phyloP scores from a whole-genome alignment of 2,329 filamentous ascomycete genomes.

The Domatiomyces globalis region DNA sequence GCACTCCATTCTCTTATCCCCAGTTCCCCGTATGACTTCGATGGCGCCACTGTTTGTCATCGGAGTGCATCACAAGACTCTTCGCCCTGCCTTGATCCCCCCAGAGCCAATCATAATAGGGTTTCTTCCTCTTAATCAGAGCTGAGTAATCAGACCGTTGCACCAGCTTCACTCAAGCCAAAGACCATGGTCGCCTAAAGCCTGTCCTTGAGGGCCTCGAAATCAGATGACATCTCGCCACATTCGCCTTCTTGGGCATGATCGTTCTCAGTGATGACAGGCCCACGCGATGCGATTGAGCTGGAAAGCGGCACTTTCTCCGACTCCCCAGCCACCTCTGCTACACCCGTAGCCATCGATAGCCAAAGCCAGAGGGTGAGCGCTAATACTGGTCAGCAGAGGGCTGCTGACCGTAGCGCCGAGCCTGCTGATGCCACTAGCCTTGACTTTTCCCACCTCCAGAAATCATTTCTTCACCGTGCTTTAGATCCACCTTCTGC shows the following conservation, averaged over 20 bases:
- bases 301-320: slow-evolving; percentile 9
- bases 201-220: not conserved
- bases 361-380: not conserved
- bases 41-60: slow-evolving; percentile 15
- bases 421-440: slow-evolving; percentile 16
- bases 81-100: slow-evolving; percentile 7
- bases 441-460: not conserved
- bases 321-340: slow-evolving; percentile 14
- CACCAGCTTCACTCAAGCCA: slow-evolving; percentile 7
- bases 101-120: slow-evolving; percentile 7
- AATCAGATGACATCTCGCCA: slow-evolving; percentile 1
- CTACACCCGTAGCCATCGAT: slow-evolving; percentile 6
- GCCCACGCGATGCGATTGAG: slow-evolving; percentile 9
- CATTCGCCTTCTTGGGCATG: not conserved
- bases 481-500: not conserved
- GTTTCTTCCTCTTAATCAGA: slow-evolving; percentile 8
- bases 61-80: slow-evolving; percentile 16
- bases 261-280: slow-evolving; percentile 14
- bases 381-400: not conserved
- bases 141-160: slow-evolving; percentile 15
- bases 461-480: not conserved
- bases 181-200: not conserved
- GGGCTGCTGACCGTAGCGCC: slow-evolving; percentile 4
- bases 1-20: not conserved
- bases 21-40: slow-evolving; percentile 4